phyloP scores from a whole-genome alignment of 2,329 filamentous ascomycete genomes.

The Fusarium luffae region DNA sequence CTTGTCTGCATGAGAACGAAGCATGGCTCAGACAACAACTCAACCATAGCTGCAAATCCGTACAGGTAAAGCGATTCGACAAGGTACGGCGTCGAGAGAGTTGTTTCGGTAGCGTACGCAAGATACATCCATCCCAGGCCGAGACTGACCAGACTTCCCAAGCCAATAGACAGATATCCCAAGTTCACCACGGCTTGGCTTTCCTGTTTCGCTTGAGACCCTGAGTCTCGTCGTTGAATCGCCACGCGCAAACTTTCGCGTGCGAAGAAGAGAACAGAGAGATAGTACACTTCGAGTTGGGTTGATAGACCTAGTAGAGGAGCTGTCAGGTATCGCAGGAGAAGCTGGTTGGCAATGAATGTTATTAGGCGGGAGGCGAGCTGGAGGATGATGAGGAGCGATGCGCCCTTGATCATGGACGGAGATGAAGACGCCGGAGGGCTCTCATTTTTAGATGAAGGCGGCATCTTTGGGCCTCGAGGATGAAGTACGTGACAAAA shows the following conservation, averaged over 20 bases:
- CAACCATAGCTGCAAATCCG: constrained; percentile 69
- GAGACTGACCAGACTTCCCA: constrained; percentile 74
- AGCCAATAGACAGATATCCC: constrained; percentile 79
- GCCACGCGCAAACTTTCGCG: constrained; percentile 92
- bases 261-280: constrained; percentile 94
- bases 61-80: constrained; percentile 64
- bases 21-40: constrained; percentile 86
- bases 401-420: constrained; percentile 74
- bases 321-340: constrained; percentile 89
- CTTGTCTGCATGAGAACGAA: constrained; percentile 89
- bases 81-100: constrained; percentile 73
- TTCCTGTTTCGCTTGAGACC: constrained; percentile 44
- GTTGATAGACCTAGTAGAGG: constrained; percentile 85
- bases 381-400: constrained; percentile 88
- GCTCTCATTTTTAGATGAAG: background rate
- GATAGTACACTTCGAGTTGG: constrained; percentile 92
- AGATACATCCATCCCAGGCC: constrained; percentile 76
- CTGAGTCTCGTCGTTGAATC: constrained; percentile 76
- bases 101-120: constrained; percentile 58
- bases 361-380: constrained; percentile 87
- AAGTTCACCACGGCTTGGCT: constrained; percentile 88
- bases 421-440: constrained; percentile 16
- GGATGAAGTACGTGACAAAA: background rate
- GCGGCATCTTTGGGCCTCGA: constrained; percentile 4
- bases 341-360: constrained; percentile 90